These are phyloP conservation scores for Zangia roseola DNA, from an alignment of 768 basidiomycete species.

Conservation along the genomic window DNA sequence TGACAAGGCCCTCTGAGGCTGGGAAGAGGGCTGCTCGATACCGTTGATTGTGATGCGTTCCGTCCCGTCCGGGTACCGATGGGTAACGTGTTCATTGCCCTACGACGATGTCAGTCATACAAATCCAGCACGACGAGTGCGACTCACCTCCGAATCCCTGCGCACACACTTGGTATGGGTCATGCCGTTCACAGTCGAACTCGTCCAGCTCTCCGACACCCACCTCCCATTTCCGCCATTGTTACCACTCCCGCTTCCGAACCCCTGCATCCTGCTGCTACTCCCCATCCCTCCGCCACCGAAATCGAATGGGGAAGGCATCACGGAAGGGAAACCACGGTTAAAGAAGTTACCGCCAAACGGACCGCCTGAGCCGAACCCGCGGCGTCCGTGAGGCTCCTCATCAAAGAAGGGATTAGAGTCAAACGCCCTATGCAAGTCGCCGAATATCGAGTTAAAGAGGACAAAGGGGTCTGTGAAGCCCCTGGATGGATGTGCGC, in stretches of 20 bases:
- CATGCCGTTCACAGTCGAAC: conserved; percentile 63
- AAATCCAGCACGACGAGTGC: too few relatives aligned
- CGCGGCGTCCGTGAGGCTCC: conserved; percentile 15
- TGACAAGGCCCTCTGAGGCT: conserved; percentile 13
- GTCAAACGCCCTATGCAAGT: conserved; percentile 37
- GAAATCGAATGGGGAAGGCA: conserved; percentile 12
- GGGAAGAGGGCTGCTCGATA: conserved; percentile 38
- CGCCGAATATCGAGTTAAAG: conserved; percentile 70
- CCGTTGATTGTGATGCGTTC: conserved; percentile 70
- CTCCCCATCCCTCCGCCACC: conserved; percentile 14
- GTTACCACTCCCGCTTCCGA: conserved; percentile 4
- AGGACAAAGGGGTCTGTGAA: conserved; percentile 78
- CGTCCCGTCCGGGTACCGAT: conserved; percentile 64
- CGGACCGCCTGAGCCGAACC: conserved; percentile 10
- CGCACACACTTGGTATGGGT: conserved; percentile 56
- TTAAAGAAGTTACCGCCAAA: conserved; percentile 15
- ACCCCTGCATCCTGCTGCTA: conserved; percentile 9
- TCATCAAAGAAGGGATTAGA: conserved; percentile 37
- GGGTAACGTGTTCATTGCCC: conserved; percentile 76
- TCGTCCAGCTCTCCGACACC: conserved; percentile 56
- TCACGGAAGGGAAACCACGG: conserved; percentile 5
- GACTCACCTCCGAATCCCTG: conserved; percentile 57
- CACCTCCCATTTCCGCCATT: conserved; percentile 34
- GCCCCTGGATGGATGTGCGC: conserved; percentile 14
- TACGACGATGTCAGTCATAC: conserved; percentile 22